These are phyloP conservation scores for Carex scoparia DNA, from an alignment of 176 grass and related monocot genomes.

Conservation along the genomic window DNA sequence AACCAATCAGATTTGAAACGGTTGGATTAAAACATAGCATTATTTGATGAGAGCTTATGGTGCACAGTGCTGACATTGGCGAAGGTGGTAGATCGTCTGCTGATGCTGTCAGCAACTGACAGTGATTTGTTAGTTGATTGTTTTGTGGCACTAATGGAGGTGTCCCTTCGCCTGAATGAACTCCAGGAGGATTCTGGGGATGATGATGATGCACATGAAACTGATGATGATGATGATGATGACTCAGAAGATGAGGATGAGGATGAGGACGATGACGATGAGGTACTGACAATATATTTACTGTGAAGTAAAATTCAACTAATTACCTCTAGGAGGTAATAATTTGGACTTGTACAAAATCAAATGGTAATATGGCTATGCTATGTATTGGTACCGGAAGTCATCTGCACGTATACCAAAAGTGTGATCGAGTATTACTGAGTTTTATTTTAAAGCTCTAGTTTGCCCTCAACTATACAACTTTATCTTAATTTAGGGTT, in stretches of 20 bases:
- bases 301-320: not conserved
- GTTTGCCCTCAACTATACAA: not conserved
- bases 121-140: constrained; percentile 55
- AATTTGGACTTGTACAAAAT: constrained; percentile 7
- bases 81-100: constrained; percentile 43
- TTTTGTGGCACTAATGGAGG: constrained; percentile 64
- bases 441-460: not conserved
- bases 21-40: not conserved
- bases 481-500: not conserved
- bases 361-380: not conserved
- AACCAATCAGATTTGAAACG: not conserved
- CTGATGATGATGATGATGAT: constrained; percentile 45
- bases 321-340: not conserved
- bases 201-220: constrained; percentile 38
- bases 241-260: constrained; percentile 36
- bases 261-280: constrained; percentile 20
- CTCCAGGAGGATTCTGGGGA: constrained; percentile 44
- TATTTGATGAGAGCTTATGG: not conserved
- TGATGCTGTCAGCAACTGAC: constrained; percentile 31
- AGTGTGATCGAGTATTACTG: not conserved
- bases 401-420: not conserved
- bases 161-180: constrained; percentile 61
- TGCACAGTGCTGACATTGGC: constrained; percentile 52
- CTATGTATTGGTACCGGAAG: not conserved
- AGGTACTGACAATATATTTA: constrained; percentile 30